Evolutionary conservation across 805 yeast species (phyloP), one percentile per base, ranked within the genome.

Genomic region (Candida namnaoensis): DNA sequence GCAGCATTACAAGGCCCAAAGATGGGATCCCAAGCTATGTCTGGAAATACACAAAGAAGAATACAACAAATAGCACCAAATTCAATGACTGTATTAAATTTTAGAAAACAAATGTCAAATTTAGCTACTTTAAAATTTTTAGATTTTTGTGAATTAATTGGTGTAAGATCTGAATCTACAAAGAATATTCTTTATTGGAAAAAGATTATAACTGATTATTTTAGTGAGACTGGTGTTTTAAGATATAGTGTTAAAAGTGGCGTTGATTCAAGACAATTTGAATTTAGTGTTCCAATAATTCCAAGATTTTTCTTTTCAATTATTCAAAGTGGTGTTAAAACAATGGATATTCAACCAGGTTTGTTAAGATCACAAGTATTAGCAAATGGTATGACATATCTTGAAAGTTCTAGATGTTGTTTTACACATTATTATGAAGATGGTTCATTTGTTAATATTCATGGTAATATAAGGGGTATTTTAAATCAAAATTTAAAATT

Each of bases 381-480:
- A 38, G 69, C 76, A 5, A 69, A 74, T 45, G 80, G 80, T 0
- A 66, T 73, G 5, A 71, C 78, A 0, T 68, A 71, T 41, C 57
- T 80, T 32, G 81, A 77, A 35, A 71, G 80, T 38, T 66, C 76
- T 11, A 63, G 76, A 36, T 65, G 72, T 32, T 61, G 73, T 1
- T 58, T 72, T 37, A 64, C 72, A 14, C 73, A 70, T 48, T 68
- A 73, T 57, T 84, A 78, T 54, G 59, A 64, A 2, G 95, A 86
- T 59, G 95, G 93, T 0, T 79, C 90, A 3, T 71, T 72, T 49
- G 77, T 84, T 8, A 71, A 75, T 9, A 72, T 81, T 38, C 66
- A 68, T 43, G 86, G 91, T 0, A 75, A 74, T 15, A 60, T 80
- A 35, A 77, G 78, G 47, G 75, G 84, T 9, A 65, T 77, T 7